Evolutionary conservation across 2,329 filamentous ascomycete genomes (phyloP), one percentile per base, ranked within the genome.

Genomic region (Colletotrichum zoysiae): DNA sequence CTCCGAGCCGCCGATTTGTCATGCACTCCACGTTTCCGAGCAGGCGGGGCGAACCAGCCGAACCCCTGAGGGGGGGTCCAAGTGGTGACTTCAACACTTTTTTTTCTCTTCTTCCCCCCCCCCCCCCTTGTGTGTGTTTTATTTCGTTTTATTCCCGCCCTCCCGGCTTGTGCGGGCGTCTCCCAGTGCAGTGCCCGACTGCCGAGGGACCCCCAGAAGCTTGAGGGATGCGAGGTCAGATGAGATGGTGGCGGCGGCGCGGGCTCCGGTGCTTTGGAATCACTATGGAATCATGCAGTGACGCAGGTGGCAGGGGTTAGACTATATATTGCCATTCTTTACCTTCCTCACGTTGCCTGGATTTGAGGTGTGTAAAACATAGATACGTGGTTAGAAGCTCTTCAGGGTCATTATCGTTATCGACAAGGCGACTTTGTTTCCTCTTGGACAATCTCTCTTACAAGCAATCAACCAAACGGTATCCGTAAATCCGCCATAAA

Each of bases 81-180:
- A 56, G 57, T 70, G 68, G 57, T 70, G 68, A 70, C 68, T 70
- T 67, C 64, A 67, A 57, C 56, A 70, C 50, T 67, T 70, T 61
- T 66, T 57, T 38, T 42, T 38, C 4, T 53, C 26, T 5, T 30
- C 3, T 30, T 3, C 26, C 3, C 3, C 3, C 3, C 26, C 3
- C 3, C 26, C 3, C 26, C 3, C 3, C 3, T 30, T 5, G 2
- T 30, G 30, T 30, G 30, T 30, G 30, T 30, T 30, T 23, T 18
- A 20, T 67, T 60, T 63, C 38, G 33, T n/a, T 20, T 46, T 44
- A 44, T 44, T 14, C n/a, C 46, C 46, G 46, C 11, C 11, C 12
- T 50, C 14, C 50, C 35, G 26, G n/a, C 23, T 11, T 7, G 20
- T 26, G 48, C 18, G 33, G 55, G n/a, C 16, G 40, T 48, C n/a